phyloP scores from a whole-genome alignment of 805 yeast species.

The Yarrowia phangngaensis region DNA sequence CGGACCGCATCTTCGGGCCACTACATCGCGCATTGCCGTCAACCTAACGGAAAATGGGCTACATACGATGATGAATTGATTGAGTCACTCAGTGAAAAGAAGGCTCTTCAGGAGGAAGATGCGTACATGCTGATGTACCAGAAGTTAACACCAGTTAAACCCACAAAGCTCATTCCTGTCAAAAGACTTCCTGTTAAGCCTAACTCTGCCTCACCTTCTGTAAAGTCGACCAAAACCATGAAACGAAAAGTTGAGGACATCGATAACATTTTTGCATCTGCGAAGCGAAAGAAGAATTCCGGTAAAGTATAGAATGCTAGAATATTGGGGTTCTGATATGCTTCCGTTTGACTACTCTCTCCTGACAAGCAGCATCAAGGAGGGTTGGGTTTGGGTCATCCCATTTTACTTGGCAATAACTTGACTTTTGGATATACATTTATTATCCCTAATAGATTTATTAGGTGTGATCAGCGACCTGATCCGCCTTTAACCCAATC shows the following conservation, averaged over 20 bases:
- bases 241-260: constrained; percentile 13
- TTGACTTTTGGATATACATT: no score
- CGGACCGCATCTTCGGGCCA: constrained; percentile 90
- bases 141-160: constrained; percentile 1
- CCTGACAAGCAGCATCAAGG: no score
- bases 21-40: constrained; percentile 84
- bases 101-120: constrained; percentile 74
- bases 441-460: no score
- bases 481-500: no score
- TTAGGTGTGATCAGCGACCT: no score
- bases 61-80: constrained; percentile 91
- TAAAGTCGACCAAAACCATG: no score
- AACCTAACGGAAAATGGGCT: constrained; percentile 90
- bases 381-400: no score
- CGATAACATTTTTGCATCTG: constrained; percentile 22
- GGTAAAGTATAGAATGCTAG: not conserved
- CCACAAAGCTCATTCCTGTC: no score
- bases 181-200: no score
- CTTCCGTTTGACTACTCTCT: no score
- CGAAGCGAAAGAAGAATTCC: constrained; percentile 6
- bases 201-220: no score
- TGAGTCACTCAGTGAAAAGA: constrained; percentile 64
- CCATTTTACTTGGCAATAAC: no score
- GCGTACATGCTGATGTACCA: constrained; percentile 89
- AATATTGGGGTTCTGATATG: not conserved